Conservation (phyloP, 2,329 filamentous ascomycete species). For the Dactylellina drechsleri region DNA sequence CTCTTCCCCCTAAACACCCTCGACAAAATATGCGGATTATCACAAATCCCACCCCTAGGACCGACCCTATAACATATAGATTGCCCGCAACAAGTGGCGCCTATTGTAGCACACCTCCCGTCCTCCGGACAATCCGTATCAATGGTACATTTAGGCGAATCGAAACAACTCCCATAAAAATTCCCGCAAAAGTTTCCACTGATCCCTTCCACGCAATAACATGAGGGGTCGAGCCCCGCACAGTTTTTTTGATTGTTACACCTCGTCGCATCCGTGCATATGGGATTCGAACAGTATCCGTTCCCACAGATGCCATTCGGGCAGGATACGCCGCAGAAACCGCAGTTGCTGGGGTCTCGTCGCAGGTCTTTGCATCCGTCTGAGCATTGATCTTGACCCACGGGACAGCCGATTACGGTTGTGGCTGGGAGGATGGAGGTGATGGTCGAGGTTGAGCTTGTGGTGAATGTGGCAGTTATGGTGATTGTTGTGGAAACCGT, state of each 20-base stretch:
- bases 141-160: not conserved
- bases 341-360: not conserved
- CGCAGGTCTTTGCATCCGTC: not conserved
- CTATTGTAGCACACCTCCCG: not conserved
- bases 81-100: not conserved
- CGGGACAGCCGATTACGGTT: not conserved
- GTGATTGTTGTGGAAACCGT: constrained; percentile 23
- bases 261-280: not conserved
- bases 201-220: not conserved
- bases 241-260: not conserved
- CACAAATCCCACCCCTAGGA: not conserved
- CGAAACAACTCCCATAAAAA: not conserved
- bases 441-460: not conserved
- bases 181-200: not conserved
- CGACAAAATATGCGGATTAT: not conserved
- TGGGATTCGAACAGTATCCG: not conserved
- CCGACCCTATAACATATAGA: not conserved
- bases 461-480: not conserved
- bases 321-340: not conserved
- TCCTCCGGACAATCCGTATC: not conserved
- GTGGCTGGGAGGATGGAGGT: not conserved
- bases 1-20: not conserved
- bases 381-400: not conserved
- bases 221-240: not conserved
- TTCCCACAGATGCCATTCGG: not conserved